A percentile compares a stretch with the other conserved stretches of the same genome.
Evolutionary conservation across 1,284 basidiomycete species (phyloP).

Genomic region (Ceratobasidium sp.): DNA sequence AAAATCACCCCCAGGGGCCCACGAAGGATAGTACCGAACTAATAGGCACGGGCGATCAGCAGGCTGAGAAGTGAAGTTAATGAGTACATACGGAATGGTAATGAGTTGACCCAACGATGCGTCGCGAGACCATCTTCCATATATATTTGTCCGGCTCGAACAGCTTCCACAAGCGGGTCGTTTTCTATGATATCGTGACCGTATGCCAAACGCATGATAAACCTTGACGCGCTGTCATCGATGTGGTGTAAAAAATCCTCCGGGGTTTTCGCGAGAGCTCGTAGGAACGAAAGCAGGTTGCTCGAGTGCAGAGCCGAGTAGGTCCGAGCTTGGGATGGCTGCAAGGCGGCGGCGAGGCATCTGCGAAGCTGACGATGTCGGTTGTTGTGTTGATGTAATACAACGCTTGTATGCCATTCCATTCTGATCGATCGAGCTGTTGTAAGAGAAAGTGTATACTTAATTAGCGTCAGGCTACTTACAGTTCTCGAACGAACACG

Average conservation of each 20-base stretch:
- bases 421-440: background rate
- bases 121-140: conserved; percentile 31
- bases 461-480: background rate
- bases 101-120: conserved; percentile 36
- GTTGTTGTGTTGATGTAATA: conserved; percentile 28
- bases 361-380: conserved; percentile 33
- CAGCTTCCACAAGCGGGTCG: conserved; percentile 28
- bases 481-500: conserved; percentile 32
- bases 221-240: conserved; percentile 29
- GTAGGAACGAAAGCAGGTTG: conserved; percentile 8
- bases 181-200: conserved; percentile 34
- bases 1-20: conserved; percentile 29
- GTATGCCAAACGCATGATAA: conserved; percentile 36
- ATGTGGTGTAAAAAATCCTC: conserved; percentile 21
- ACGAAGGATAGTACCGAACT: conserved; percentile 32
- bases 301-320: conserved; percentile 26
- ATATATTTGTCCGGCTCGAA: conserved; percentile 14
- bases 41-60: background rate
- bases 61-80: background rate
- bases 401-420: conserved; percentile 27
- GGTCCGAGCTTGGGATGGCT: conserved; percentile 26
- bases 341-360: conserved; percentile 5
- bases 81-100: conserved; percentile 20
- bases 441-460: background rate
- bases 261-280: conserved; percentile 26